A percentile compares a stretch with the other conserved stretches of the same genome.
Evolutionary conservation across 352 stramenopile genomes (phyloP).

Genomic region (Halophytophthora batemanensis): DNA sequence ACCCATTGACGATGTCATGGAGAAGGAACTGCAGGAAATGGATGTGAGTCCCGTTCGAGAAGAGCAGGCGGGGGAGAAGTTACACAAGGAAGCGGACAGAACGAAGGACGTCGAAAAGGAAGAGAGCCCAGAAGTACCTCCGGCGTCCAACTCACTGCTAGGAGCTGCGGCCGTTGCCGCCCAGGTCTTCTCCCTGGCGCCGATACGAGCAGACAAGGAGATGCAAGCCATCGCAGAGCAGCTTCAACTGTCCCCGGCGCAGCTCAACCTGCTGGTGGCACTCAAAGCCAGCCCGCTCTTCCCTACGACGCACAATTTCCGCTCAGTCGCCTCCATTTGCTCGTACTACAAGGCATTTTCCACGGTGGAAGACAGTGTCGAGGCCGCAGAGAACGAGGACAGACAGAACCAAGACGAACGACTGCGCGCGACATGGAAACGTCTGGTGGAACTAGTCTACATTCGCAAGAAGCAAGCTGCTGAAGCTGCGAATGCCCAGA

Average conservation of each 20-base stretch:
- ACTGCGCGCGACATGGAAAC: conserved; percentile 44
- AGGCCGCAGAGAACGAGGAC: conserved; percentile 19
- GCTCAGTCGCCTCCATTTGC: conserved; percentile 48
- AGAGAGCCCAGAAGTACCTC: background rate
- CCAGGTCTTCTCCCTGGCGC: conserved; percentile 37
- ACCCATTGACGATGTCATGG: conserved; percentile 60
- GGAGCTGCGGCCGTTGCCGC: conserved; percentile 31
- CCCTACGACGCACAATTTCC: conserved; percentile 44
- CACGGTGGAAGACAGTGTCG: conserved; percentile 27
- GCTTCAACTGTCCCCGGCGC: conserved; percentile 40
- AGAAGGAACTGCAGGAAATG: conserved; percentile 32
- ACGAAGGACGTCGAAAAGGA: conserved; percentile 3
- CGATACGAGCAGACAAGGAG: conserved; percentile 30
- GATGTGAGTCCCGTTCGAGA: conserved; percentile 17
- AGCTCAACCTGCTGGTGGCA: conserved; percentile 68
- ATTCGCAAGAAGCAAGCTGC: conserved; percentile 48
- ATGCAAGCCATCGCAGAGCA: conserved; percentile 51
- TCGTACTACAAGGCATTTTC: conserved; percentile 60
- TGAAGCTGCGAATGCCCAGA: conserved; percentile 8
- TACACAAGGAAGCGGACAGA: conserved; percentile 6
- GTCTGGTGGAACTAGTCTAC: conserved; percentile 55
- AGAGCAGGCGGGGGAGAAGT: conserved; percentile 16
- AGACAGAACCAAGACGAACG: conserved; percentile 20
- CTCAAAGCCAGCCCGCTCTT: conserved; percentile 48
- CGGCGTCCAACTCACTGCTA: conserved; percentile 18